phyloP scores from a whole-genome alignment of 441 rosid genomes.

The Codiaeum variegatum region DNA sequence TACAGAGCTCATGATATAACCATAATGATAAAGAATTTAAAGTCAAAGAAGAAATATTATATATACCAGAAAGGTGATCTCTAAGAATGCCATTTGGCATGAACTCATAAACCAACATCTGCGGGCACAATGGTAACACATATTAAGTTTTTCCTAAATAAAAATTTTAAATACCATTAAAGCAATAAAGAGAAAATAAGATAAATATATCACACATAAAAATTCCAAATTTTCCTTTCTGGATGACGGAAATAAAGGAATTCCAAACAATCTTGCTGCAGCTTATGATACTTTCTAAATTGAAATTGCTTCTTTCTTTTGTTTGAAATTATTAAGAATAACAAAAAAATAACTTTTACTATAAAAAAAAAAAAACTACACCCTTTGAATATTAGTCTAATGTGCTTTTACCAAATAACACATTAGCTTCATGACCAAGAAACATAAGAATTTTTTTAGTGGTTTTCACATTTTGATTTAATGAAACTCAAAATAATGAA shows the following conservation, averaged over 20 bases:
- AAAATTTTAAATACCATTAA: neutral
- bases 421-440: slow-evolving; percentile 16
- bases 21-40: too few species aligned
- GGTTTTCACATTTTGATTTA: neutral
- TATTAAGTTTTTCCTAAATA: slow-evolving; percentile 11
- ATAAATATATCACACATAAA: neutral
- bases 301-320: neutral
- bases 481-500: slow-evolving; percentile 16
- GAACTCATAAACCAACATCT: slow-evolving; percentile 95
- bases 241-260: neutral
- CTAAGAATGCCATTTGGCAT: slow-evolving; percentile 87
- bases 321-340: neutral
- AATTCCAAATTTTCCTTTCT: neutral
- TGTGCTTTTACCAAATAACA: slow-evolving; percentile 16
- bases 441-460: slow-evolving; percentile 19
- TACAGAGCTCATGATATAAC: too few species aligned
- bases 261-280: neutral
- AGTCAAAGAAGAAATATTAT: slow-evolving; percentile 8
- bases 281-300: neutral
- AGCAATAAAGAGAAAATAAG: neutral
- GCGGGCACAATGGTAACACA: slow-evolving; percentile 22
- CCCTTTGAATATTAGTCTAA: slow-evolving; percentile 6
- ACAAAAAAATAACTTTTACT: neutral
- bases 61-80: slow-evolving; percentile 77
- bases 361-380: too few species aligned